Base-by-base conservation (phyloP, 2,329 filamentous ascomycete genomes). In the Fusarium sp. region DNA sequence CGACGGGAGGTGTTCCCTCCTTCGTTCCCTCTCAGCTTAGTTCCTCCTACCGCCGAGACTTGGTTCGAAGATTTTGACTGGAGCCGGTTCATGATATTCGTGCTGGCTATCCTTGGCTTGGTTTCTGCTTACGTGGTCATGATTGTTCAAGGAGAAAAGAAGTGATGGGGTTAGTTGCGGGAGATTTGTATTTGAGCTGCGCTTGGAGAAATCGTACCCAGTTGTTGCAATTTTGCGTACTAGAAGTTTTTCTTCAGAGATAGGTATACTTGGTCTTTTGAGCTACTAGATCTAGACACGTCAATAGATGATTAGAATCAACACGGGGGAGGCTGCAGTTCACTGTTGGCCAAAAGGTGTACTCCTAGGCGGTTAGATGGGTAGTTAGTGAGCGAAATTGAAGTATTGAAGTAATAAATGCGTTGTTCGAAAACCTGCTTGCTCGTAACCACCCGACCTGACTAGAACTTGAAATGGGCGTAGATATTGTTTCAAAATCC, bases 61-160 rank as follows among this genome's bases (percentile, higher is more conserved):
- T 72, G 69, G 52, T 57, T 78, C 3, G 77, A 78, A 38, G 68
- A 76, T 6, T 35, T 71, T 20, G 65, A 75, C 33, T 68, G 76
- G 70, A 54, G 58, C 27, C 57, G 2, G 42, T 62, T 69, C 11
- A 25, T 63, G n/a, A 54, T 64, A 9, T 27, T 70, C 3, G 35
- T 76, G 27, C 50, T 75, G 8, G 57, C 63, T 35, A 35, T 65
- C 6, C 9, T 77, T 10, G 65, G 61, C 3, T 20, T 59, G 11
- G 25, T 62, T 13, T 20, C 72, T 22, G 56, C 65, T 10, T 38
- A 47, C 2, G 2, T 67, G 6, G 45, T 33, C 27, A 27, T 22
- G 29, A 31, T 40, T 33, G 11, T 63, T 14, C 60, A 22, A 16
- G 16, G 20, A n/a, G 3, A n/a, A 18, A 5, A 11, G 18, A 25